Percentiles rank a stretch among this genome's conserved stretches.
Conservation (phyloP, 2,329 filamentous ascomycete species). For the Emergomyces orientalis region DNA sequence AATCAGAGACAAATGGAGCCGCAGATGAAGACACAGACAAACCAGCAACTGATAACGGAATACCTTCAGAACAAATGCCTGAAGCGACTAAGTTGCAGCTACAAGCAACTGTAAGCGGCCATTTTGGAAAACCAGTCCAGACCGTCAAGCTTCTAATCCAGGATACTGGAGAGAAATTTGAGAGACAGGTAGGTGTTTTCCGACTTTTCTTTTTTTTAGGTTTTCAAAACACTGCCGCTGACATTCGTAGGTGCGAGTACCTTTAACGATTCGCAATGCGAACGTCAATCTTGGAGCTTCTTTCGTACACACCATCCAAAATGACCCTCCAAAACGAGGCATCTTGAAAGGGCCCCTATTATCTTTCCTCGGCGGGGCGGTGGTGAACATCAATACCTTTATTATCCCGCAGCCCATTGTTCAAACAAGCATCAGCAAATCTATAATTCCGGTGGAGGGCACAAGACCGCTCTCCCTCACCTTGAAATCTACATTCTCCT, state of each 20-base stretch:
- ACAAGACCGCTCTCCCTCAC: slow-evolving; percentile 28
- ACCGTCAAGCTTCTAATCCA: slow-evolving; percentile 19
- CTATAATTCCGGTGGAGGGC: slow-evolving; percentile 24
- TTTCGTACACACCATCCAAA: slow-evolving; percentile 23
- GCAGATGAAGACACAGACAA: slow-evolving; percentile 17
- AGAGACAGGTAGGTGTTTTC: slow-evolving; percentile 21
- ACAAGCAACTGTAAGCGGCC: slow-evolving; percentile 26
- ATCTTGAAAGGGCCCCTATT: slow-evolving; percentile 13
- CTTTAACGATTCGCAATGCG: slow-evolving; percentile 21
- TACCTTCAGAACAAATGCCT: slow-evolving; percentile 10
- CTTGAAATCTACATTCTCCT: slow-evolving; percentile 23
- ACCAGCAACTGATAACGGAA: background rate
- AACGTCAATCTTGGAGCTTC: slow-evolving; percentile 27
- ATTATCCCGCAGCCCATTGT: slow-evolving; percentile 27
- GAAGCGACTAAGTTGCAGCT: slow-evolving; percentile 23
- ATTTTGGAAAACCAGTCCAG: slow-evolving; percentile 20
- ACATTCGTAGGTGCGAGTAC: slow-evolving; percentile 24
- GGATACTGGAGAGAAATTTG: slow-evolving; percentile 22
- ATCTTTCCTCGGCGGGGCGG: slow-evolving; percentile 26
- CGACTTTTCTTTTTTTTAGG: background rate
- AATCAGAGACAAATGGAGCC: slow-evolving; percentile 12
- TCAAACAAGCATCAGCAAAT: slow-evolving; percentile 24
- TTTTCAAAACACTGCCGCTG: slow-evolving; percentile 6
- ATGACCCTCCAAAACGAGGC: slow-evolving; percentile 22
- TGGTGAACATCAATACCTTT: slow-evolving; percentile 21